Conservation (phyloP, 352 stramenopile genomes). For the Phytopythium cucurbitacearum region DNA sequence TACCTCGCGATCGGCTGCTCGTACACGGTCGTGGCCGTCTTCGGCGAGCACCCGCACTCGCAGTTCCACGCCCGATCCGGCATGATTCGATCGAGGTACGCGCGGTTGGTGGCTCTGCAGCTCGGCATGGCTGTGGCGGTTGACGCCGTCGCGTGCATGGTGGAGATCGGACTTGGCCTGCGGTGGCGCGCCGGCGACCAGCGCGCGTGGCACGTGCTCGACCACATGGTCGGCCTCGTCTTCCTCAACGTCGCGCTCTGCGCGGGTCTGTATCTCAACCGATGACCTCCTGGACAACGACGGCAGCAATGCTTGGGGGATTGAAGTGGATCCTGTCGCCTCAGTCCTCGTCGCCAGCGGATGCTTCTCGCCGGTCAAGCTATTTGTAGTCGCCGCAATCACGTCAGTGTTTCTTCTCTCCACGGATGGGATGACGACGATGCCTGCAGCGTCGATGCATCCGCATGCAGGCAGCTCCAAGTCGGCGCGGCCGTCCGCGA, state of each 20-base stretch:
- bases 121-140: slow-evolving; percentile 10
- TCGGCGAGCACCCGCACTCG: slow-evolving; percentile 24
- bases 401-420: no score
- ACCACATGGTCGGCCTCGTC: slow-evolving; percentile 22
- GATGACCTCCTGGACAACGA: not conserved
- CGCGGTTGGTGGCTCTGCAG: slow-evolving; percentile 11
- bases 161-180: slow-evolving; percentile 15
- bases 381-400: no score
- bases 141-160: slow-evolving; percentile 9
- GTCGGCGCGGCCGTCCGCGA: no score
- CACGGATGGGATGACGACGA: no score
- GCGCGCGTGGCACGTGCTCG: slow-evolving; percentile 20
- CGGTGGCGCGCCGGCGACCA: slow-evolving; percentile 18
- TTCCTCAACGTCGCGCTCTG: slow-evolving; percentile 19
- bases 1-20: slow-evolving; percentile 42
- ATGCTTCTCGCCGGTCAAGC: no score
- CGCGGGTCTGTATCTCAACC: slow-evolving; percentile 12
- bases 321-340: no score
- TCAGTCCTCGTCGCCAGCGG: no score
- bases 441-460: no score
- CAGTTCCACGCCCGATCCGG: slow-evolving; percentile 1
- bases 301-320: no score
- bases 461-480: no score
- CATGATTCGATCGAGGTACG: not conserved
- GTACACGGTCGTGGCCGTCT: slow-evolving; percentile 26